Evolutionary conservation across 1,139 yeast species (phyloP).

Genomic region (Yamadazyma sp.): DNA sequence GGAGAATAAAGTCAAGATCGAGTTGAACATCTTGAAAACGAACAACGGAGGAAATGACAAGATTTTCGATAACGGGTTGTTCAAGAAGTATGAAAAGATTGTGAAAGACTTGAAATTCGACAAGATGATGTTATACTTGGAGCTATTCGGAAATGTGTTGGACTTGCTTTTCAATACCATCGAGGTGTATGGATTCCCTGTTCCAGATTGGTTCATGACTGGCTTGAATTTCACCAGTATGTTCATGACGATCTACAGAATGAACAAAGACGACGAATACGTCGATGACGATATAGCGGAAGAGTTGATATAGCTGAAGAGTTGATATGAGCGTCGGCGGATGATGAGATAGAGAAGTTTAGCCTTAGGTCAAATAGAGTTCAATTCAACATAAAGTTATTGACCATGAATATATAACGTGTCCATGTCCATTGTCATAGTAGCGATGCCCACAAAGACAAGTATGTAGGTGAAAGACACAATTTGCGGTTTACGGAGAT

Average conservation of each 20-base stretch:
- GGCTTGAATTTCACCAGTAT: slow-evolving; percentile 44
- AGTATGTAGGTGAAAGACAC: no score
- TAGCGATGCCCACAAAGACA: no score
- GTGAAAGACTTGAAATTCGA: slow-evolving; percentile 46
- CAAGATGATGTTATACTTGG: slow-evolving; percentile 44
- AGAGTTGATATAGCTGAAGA: slow-evolving; percentile 40
- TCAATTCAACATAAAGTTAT: no score
- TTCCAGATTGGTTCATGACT: slow-evolving; percentile 49
- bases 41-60: slow-evolving; percentile 23
- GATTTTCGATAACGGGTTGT: slow-evolving; percentile 27
- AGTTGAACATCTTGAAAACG: slow-evolving; percentile 31
- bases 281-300: slow-evolving; percentile 48
- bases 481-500: no score
- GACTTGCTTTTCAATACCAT: slow-evolving; percentile 44
- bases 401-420: no score
- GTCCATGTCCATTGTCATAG: no score
- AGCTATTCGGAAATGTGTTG: slow-evolving; percentile 44
- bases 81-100: slow-evolving; percentile 40
- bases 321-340: no score
- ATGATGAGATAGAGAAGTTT: no score
- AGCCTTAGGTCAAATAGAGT: no score
- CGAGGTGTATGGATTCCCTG: slow-evolving; percentile 36
- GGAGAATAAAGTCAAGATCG: slow-evolving; percentile 39
- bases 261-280: slow-evolving; percentile 53
- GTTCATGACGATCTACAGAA: slow-evolving; percentile 51